Conservation (phyloP, 2,329 filamentous ascomycete genomes). For the Bipolaris zeicola region DNA sequence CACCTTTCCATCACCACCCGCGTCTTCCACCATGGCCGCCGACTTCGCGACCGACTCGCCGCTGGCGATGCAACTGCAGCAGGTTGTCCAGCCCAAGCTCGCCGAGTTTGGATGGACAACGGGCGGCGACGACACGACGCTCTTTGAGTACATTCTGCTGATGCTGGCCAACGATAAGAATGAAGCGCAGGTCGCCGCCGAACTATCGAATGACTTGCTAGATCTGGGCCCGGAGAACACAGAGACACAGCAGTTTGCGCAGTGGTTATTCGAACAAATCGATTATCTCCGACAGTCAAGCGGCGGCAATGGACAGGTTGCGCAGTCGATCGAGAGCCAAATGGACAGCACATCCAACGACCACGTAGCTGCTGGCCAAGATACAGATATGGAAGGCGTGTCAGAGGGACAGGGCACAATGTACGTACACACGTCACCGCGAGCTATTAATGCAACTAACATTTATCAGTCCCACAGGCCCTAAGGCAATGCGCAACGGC, state of each 20-base stretch:
- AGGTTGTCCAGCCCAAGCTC: slow-evolving; percentile 86
- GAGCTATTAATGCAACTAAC: slow-evolving; percentile 24
- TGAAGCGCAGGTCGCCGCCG: slow-evolving; percentile 83
- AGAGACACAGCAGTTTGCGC: slow-evolving; percentile 79
- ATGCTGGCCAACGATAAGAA: slow-evolving; percentile 97
- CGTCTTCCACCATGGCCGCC: slow-evolving; percentile 67
- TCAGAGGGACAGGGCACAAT: slow-evolving; percentile 52
- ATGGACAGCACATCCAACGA: slow-evolving; percentile 32
- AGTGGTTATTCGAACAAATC: slow-evolving; percentile 93
- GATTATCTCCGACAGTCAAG: slow-evolving; percentile 69
- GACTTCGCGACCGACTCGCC: slow-evolving; percentile 79
- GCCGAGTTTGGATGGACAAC: slow-evolving; percentile 92
- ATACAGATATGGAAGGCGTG: slow-evolving; percentile 74
- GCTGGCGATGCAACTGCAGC: slow-evolving; percentile 80
- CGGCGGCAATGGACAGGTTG: slow-evolving; percentile 38
- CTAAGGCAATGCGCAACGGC: slow-evolving; percentile 89
- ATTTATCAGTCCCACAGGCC: slow-evolving; percentile 84
- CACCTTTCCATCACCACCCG: slow-evolving; percentile 7
- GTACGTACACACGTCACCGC: slow-evolving; percentile 41
- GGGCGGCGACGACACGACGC: slow-evolving; percentile 76
- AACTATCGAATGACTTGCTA: slow-evolving; percentile 87
- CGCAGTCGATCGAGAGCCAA: slow-evolving; percentile 27
- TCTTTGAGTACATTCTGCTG: slow-evolving; percentile 95
- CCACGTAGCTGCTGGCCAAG: slow-evolving; percentile 51
- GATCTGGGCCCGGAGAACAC: slow-evolving; percentile 81